Percentiles rank a stretch among this genome's conserved stretches.
Evolutionary conservation across 306 rosid species (phyloP).

Genomic region (Prunus dulcis): DNA sequence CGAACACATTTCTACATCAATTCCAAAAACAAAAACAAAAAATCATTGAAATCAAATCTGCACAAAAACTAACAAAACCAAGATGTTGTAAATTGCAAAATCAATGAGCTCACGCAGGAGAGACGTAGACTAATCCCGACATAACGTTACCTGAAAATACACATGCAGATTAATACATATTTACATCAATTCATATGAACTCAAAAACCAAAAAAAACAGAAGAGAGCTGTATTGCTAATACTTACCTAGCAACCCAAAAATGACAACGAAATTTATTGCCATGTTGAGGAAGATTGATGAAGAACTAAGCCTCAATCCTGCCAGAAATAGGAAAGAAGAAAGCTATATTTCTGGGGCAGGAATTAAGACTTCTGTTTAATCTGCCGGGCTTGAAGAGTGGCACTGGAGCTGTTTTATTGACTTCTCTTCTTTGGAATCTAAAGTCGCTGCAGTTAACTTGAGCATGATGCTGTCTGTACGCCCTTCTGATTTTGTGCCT

Average conservation of each 20-base stretch:
- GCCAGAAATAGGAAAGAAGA: neutral
- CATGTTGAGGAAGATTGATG: neutral
- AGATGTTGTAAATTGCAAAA: neutral
- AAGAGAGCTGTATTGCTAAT: neutral
- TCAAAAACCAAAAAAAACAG: neutral
- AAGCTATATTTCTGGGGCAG: neutral
- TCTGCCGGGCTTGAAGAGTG: neutral
- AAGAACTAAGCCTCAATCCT: neutral
- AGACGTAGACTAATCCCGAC: conserved; percentile 30
- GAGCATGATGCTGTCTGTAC: neutral
- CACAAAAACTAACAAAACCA: neutral
- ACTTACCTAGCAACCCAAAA: conserved; percentile 11
- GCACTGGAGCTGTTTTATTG: neutral
- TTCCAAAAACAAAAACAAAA: neutral
- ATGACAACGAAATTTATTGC: neutral
- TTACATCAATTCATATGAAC: neutral
- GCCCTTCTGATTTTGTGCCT: neutral
- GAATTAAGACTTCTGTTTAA: neutral
- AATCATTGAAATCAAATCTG: neutral
- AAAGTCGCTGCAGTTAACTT: neutral
- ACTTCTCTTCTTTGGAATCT: neutral
- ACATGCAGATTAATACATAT: neutral
- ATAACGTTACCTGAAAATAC: conserved; percentile 24
- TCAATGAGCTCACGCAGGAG: conserved; percentile 26
- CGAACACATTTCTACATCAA: conserved; percentile 21